These are phyloP conservation scores for Backusella tarrabulga DNA, from an alignment of 192 early-diverging fungal genomes.

Conservation along the genomic window DNA sequence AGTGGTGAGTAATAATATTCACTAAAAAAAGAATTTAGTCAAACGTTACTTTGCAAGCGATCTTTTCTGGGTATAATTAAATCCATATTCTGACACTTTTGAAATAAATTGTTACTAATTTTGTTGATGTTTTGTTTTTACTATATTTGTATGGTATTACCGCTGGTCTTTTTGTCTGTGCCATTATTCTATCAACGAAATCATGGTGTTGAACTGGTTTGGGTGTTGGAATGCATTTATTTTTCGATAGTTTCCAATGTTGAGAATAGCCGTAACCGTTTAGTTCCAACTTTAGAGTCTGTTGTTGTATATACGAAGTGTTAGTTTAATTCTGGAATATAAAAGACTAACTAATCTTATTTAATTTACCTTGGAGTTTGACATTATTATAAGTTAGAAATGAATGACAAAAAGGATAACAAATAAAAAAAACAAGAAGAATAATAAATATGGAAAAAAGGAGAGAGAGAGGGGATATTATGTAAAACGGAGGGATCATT, in stretches of 20 bases:
- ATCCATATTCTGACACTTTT: slow-evolving; percentile 26
- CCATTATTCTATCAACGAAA: slow-evolving; percentile 8
- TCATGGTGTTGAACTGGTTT: background rate
- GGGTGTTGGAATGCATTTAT: slow-evolving; percentile 3
- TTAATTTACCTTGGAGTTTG: background rate
- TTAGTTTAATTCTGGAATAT: background rate
- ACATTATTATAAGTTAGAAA: background rate
- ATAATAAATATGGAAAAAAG: background rate
- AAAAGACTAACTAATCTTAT: background rate
- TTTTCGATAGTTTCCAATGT: slow-evolving; percentile 29
- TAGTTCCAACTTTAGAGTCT: slow-evolving; percentile 21
- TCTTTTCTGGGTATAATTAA: slow-evolving; percentile 22
- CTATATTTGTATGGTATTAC: background rate
- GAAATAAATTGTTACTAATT: background rate
- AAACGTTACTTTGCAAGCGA: slow-evolving; percentile 9
- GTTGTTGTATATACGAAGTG: background rate
- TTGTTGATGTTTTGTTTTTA: background rate
- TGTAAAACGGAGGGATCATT: background rate
- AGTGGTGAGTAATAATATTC: background rate
- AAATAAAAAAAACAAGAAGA: background rate
- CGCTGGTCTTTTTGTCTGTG: background rate
- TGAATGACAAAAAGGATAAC: background rate
- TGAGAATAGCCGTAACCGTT: slow-evolving; percentile 23
- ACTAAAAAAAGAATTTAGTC: background rate
- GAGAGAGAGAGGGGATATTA: background rate